phyloP scores from a whole-genome alignment of 352 stramenopile species.

The Thraustochytrium sp. region DNA sequence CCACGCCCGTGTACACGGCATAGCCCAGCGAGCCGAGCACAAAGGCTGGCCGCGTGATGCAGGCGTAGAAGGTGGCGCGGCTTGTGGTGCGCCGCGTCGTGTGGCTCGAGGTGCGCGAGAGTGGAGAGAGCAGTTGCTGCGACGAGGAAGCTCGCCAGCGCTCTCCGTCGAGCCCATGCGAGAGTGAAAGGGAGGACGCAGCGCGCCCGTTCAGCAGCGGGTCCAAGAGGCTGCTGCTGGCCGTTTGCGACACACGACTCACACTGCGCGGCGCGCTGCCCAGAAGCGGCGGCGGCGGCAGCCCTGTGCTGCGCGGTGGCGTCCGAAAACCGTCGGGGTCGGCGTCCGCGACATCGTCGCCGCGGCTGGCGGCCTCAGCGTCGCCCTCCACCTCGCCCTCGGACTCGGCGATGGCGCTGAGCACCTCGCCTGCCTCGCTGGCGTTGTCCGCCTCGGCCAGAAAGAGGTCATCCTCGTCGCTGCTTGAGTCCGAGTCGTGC shows the following conservation, averaged over 20 bases:
- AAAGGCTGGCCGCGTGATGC: slow-evolving; percentile 67
- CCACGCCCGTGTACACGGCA: slow-evolving; percentile 73
- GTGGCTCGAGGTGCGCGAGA: neutral
- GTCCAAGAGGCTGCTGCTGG: no score
- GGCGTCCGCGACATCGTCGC: no score
- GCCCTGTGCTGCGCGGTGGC: no score
- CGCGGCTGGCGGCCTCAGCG: no score
- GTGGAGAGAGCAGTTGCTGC: neutral
- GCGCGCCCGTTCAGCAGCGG: no score
- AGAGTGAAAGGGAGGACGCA: no score
- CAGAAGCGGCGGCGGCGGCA: no score
- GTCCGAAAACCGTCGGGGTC: no score
- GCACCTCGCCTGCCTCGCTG: neutral
- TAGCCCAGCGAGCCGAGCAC: slow-evolving; percentile 71
- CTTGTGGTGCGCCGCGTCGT: slow-evolving; percentile 49
- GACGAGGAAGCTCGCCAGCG: neutral
- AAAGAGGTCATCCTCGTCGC: neutral
- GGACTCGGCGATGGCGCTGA: neutral
- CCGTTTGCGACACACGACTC: no score
- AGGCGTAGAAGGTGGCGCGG: slow-evolving; percentile 53
- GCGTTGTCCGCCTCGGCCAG: neutral
- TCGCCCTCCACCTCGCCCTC: neutral
- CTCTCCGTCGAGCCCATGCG: no score
- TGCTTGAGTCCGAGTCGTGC: neutral
- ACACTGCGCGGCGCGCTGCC: no score